Percentiles rank a stretch among this genome's conserved stretches.
Evolutionary conservation across 371 early-diverging fungal genomes (phyloP).

Genomic region (Catenaria anguillulae): DNA sequence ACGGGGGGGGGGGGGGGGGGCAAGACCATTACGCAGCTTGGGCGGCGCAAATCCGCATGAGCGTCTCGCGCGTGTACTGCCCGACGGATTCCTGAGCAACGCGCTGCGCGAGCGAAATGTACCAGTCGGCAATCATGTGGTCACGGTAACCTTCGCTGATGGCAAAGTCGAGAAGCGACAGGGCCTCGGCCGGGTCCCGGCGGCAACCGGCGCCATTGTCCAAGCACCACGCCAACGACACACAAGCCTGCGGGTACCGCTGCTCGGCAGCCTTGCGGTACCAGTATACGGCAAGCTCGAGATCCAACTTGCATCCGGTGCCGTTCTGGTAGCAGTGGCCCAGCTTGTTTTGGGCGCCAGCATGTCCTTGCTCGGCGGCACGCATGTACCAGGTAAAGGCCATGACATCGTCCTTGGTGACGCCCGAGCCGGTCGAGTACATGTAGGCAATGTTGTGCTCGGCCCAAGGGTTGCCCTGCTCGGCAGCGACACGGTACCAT

Average conservation of each 20-base stretch:
- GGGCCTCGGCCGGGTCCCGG: slow-evolving; percentile 38
- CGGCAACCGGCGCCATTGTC: slow-evolving; percentile 52
- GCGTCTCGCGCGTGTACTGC: no score
- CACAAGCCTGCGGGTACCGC: slow-evolving; percentile 41
- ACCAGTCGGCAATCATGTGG: background rate
- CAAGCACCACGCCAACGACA: slow-evolving; percentile 38
- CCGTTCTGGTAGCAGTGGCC: slow-evolving; percentile 79
- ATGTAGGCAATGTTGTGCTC: slow-evolving; percentile 73
- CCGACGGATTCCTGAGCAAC: background rate
- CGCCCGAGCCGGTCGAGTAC: slow-evolving; percentile 60
- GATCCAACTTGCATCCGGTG: slow-evolving; percentile 40
- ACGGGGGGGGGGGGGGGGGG: no score
- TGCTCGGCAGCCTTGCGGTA: slow-evolving; percentile 45
- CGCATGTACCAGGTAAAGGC: slow-evolving; percentile 56
- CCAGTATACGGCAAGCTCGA: slow-evolving; percentile 36
- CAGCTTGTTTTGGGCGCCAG: slow-evolving; percentile 70
- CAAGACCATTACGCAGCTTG: no score
- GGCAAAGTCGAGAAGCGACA: slow-evolving; percentile 5
- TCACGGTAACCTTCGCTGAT: background rate
- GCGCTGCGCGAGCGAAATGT: background rate
- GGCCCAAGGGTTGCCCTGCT: slow-evolving; percentile 70
- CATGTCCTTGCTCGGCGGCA: slow-evolving; percentile 53
- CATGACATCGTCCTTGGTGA: slow-evolving; percentile 31
- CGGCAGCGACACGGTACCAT: slow-evolving; percentile 67
- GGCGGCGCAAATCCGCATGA: no score